A percentile compares a stretch with the other conserved stretches of the same genome.
These are phyloP conservation scores for Phytophthora europaea DNA, from an alignment of 352 stramenopile species.

Conservation along the genomic window DNA sequence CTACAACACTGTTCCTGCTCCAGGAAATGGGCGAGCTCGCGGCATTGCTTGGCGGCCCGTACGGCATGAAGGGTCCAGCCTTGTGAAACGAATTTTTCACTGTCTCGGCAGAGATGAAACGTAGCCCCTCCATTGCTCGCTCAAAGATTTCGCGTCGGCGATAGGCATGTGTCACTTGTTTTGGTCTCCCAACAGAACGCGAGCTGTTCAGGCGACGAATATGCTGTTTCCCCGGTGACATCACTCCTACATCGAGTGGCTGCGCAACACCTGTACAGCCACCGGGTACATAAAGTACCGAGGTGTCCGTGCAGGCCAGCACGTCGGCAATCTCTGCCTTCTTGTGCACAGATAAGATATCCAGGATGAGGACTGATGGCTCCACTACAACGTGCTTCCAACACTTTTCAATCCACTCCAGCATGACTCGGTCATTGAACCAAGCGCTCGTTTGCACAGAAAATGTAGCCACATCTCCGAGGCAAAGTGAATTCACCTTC, in stretches of 20 bases:
- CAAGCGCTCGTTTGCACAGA: neutral
- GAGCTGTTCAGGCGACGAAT: neutral
- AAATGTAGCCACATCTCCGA: neutral
- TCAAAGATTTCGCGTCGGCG: neutral
- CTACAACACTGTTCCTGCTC: too few relatives aligned
- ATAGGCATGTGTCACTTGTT: neutral
- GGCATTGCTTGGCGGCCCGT: neutral
- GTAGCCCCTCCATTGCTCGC: neutral
- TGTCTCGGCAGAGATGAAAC: neutral
- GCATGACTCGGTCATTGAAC: neutral
- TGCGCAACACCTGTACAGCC: neutral
- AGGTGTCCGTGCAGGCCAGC: neutral
- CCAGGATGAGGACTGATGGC: neutral
- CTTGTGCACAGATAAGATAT: constrained; percentile 1
- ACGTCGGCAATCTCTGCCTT: neutral
- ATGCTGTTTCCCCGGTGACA: neutral
- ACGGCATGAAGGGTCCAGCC: neutral
- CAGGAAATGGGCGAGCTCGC: neutral
- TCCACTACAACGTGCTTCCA: neutral
- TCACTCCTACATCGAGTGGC: neutral
- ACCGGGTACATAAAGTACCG: neutral
- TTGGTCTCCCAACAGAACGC: neutral
- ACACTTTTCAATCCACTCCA: neutral
- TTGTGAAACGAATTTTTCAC: neutral
- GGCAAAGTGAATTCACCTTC: neutral